A percentile compares a stretch with the other conserved stretches of the same genome.
Conservation (phyloP, 1,284 basidiomycete species). For the Megacollybia platyphylla region DNA sequence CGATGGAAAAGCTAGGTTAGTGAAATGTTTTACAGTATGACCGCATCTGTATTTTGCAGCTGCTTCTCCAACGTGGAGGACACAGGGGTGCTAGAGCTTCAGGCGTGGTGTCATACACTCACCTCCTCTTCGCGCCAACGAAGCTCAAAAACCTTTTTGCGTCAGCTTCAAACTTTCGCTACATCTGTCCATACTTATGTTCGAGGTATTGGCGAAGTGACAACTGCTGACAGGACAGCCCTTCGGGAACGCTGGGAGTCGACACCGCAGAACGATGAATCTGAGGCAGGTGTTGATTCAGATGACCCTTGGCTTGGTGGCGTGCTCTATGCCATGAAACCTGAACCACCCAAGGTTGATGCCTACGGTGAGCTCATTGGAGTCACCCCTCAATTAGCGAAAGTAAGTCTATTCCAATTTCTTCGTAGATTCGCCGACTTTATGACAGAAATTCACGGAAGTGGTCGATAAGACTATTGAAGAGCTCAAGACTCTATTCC, state of each 20-base stretch:
- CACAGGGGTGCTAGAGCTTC: constrained; percentile 43
- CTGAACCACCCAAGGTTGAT: constrained; percentile 26
- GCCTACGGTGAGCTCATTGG: constrained; percentile 26
- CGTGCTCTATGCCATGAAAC: constrained; percentile 21
- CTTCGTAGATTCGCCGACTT: background rate
- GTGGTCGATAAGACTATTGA: constrained; percentile 29
- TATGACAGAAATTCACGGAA: constrained; percentile 29
- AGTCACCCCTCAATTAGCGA: constrained; percentile 29
- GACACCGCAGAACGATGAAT: constrained; percentile 6
- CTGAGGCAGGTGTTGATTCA: constrained; percentile 11
- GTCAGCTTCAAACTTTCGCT: constrained; percentile 34
- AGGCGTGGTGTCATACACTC: constrained; percentile 44
- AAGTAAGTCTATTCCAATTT: constrained; percentile 16
- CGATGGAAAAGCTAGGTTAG: constrained; percentile 5
- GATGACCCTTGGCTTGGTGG: constrained; percentile 12
- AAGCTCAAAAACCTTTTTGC: constrained; percentile 31
- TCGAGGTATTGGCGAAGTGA: constrained; percentile 36
- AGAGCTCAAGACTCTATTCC: constrained; percentile 34
- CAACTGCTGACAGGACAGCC: constrained; percentile 29
- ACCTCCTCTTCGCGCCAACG: constrained; percentile 43
- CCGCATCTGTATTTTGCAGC: constrained; percentile 40
- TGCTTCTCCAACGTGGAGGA: constrained; percentile 43
- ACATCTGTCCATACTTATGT: constrained; percentile 35
- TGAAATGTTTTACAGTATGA: constrained; percentile 23
- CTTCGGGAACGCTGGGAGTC: constrained; percentile 46